phyloP scores from a whole-genome alignment of 176 grass and related monocot genomes.

The Ananas comosus region DNA sequence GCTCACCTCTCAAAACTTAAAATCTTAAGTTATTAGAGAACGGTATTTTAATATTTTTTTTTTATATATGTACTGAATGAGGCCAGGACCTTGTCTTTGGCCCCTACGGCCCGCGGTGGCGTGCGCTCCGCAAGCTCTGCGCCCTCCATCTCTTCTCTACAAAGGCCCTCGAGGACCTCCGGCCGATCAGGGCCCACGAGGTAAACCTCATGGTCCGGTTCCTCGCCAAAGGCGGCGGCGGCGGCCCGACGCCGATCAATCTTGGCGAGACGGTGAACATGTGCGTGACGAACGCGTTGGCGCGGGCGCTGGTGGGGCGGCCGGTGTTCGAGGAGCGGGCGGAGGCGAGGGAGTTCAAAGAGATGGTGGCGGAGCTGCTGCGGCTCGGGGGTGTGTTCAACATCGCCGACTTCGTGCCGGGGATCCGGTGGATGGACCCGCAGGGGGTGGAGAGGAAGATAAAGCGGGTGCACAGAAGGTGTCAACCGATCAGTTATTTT shows the following conservation, averaged over 20 bases:
- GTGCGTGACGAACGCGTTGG: constrained; percentile 54
- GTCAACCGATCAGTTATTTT: too few relatives aligned
- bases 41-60: too few relatives aligned
- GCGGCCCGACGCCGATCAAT: too few relatives aligned
- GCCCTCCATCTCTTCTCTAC: constrained; percentile 52
- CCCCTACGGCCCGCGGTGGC: constrained; percentile 60
- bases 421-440: constrained; percentile 37
- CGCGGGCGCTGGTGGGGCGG: constrained; percentile 40
- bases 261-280: constrained; percentile 38
- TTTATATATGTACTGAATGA: too few relatives aligned
- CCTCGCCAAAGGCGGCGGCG: background rate
- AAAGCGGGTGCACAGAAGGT: constrained; percentile 51
- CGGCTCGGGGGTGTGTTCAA: constrained; percentile 45
- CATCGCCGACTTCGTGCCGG: constrained; percentile 54
- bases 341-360: constrained; percentile 46
- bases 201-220: constrained; percentile 30
- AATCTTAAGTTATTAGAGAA: too few relatives aligned
- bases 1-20: too few relatives aligned
- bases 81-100: constrained; percentile 56
- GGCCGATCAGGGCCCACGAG: constrained; percentile 34
- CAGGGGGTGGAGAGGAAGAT: constrained; percentile 45
- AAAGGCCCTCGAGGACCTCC: constrained; percentile 43
- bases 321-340: constrained; percentile 30
- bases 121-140: constrained; percentile 52
- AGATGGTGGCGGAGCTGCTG: constrained; percentile 53